phyloP scores from a whole-genome alignment of 257 asterid species.

The Craterostigma plantagineum region DNA sequence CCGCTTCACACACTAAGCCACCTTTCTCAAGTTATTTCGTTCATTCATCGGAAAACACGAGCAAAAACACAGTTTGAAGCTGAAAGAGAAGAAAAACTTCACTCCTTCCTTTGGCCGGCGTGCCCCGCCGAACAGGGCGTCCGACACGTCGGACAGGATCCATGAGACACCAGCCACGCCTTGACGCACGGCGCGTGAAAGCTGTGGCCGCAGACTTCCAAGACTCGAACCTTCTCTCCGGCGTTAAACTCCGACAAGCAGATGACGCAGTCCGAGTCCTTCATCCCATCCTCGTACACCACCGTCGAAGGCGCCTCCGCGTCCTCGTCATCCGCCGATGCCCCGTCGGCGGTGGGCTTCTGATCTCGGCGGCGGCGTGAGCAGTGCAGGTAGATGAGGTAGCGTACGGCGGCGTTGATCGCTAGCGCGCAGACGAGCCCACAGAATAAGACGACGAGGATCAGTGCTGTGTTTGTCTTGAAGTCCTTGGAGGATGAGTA shows the following conservation, averaged over 20 bases:
- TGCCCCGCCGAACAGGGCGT: constrained; percentile 12
- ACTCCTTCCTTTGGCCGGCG: neutral
- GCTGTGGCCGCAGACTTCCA: constrained; percentile 37
- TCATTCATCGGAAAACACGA: too few relatives aligned
- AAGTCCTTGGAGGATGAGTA: constrained; percentile 39
- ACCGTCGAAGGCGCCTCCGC: constrained; percentile 11
- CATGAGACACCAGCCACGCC: constrained; percentile 27
- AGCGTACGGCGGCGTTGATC: constrained; percentile 27
- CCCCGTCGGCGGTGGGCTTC: constrained; percentile 3
- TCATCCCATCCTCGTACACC: constrained; percentile 19
- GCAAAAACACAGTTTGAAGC: too few relatives aligned
- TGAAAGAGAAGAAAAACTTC: too few relatives aligned
- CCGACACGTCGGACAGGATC: constrained; percentile 51
- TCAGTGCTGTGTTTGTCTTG: constrained; percentile 35
- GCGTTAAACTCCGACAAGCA: constrained; percentile 30
- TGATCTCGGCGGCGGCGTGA: constrained; percentile 9
- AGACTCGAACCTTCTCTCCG: constrained; percentile 29
- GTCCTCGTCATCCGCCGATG: constrained; percentile 9
- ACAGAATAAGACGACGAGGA: constrained; percentile 27
- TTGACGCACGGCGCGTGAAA: constrained; percentile 34
- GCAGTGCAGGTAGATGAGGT: constrained; percentile 18
- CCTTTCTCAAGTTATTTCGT: too few relatives aligned
- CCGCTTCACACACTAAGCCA: too few relatives aligned
- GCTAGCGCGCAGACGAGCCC: constrained; percentile 26
- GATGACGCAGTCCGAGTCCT: constrained; percentile 33